Evolutionary conservation across 2,329 filamentous ascomycete genomes (phyloP).

Genomic region (Aspergillus intermedius): DNA sequence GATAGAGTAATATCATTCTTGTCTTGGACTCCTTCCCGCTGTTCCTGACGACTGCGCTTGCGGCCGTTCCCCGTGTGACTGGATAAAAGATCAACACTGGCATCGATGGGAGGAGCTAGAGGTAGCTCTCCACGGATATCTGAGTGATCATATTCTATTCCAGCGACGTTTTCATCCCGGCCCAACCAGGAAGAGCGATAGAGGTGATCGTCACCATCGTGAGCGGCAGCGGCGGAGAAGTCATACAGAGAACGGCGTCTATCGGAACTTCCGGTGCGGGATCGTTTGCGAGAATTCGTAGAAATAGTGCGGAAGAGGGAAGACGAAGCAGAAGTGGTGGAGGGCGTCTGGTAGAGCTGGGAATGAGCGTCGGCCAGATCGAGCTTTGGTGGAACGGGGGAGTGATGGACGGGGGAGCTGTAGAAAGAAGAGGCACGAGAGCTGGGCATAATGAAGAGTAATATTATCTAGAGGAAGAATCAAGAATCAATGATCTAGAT

Average conservation of each 20-base stretch:
- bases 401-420: conserved; percentile 12
- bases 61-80: conserved; percentile 18
- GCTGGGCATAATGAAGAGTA: neutral
- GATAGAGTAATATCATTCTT: neutral
- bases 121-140: conserved; percentile 34
- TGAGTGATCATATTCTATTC: conserved; percentile 34
- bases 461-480: neutral
- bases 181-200: conserved; percentile 13
- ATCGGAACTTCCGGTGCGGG: conserved; percentile 22
- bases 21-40: neutral
- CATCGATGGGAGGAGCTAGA: conserved; percentile 20
- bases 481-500: neutral
- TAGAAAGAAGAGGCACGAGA: neutral
- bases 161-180: conserved; percentile 19
- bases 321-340: conserved; percentile 30
- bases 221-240: conserved; percentile 10
- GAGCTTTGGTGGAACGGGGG: conserved; percentile 31
- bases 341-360: conserved; percentile 31
- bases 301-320: conserved; percentile 32
- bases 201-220: conserved; percentile 10
- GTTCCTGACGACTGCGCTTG: conserved; percentile 24
- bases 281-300: conserved; percentile 25
- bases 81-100: conserved; percentile 19
- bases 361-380: conserved; percentile 33
- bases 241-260: conserved; percentile 17